A percentile compares a stretch with the other conserved stretches of the same genome.
These are phyloP conservation scores for Pelargonium hybrid DNA, from an alignment of 441 rosid species.

Conservation along the genomic window DNA sequence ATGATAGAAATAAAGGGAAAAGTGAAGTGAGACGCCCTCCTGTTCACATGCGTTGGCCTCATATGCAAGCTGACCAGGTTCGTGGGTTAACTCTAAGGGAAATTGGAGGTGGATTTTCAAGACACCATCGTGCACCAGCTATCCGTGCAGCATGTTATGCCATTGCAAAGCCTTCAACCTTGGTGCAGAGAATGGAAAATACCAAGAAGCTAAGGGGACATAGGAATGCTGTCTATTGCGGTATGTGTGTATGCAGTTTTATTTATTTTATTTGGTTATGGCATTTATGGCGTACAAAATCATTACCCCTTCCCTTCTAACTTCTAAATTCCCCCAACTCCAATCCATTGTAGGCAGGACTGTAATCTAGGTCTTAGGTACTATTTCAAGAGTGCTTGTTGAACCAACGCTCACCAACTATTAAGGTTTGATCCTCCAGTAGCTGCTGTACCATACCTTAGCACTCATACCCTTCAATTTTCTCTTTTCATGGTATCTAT, in stretches of 20 bases:
- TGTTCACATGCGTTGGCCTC: conserved; percentile 87
- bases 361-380: too few relatives aligned
- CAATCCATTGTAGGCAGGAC: too few relatives aligned
- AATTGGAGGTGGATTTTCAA: conserved; percentile 94
- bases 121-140: conserved; percentile 95
- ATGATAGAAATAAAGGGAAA: conserved; percentile 30
- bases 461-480: too few relatives aligned
- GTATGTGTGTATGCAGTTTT: conserved; percentile 35
- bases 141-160: conserved; percentile 80
- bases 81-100: conserved; percentile 83
- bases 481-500: too few relatives aligned
- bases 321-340: too few relatives aligned
- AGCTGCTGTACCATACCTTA: too few relatives aligned
- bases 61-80: conserved; percentile 80
- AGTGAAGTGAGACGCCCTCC: conserved; percentile 43
- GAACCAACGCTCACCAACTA: too few relatives aligned
- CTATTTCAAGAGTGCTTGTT: too few relatives aligned
- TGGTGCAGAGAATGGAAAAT: conserved; percentile 95
- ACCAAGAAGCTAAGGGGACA: conserved; percentile 86
- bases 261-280: conserved; percentile 12
- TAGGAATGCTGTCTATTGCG: conserved; percentile 96
- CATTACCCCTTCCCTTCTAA: not conserved
- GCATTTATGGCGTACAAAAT: not conserved
- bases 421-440: too few relatives aligned
- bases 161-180: conserved; percentile 80